Evolutionary conservation across 169 alveolate genomes (phyloP), one percentile per base, ranked within the genome.

Genomic region (Plasmodium sp.): DNA sequence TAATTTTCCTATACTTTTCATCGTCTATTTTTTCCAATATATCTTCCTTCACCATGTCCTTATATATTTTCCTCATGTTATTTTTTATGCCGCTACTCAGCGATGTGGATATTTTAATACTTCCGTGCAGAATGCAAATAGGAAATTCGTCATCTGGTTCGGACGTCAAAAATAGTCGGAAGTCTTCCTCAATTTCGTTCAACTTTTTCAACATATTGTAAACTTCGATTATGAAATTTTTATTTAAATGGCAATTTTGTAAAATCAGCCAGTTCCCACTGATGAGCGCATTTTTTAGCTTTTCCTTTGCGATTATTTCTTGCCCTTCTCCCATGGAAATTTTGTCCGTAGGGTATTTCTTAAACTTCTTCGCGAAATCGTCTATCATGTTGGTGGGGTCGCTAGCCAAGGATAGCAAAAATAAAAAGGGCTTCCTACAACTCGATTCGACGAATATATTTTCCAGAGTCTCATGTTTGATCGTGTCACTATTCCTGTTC

Each of bases 281-380:
- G 51, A 97, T 94, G 95, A 98, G 97, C 77, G 99, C 98, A 74
- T 95, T 96, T 93, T 97, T 96, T 86, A 98, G 98, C 79, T 96
- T 97, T 74, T 97, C 98, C 62, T 96, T 93, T 14, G 99, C 99
- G 33, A 98, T 97, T 75, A 96, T 97, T 90, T 98, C 99, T 93
- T 97, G 98, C 71, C 99, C 99, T 96, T 99, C 99, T 45, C 99
- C 99, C 99, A 99, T 98, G 58, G 99, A 98, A 39, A 98, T 98
- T 93, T 97, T 98, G 91, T 98, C 99, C 5, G 98, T 97, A 34
- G 99, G 98, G 96, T 95, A 97, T 95, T 98, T 98, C 93, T 97
- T 98, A 97, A 97, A 98, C 96, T 98, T 98, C 93, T 98, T 98
- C 3, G 99, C 99, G 75, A 98, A 97, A 74, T 98, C 99, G 92